Conservation (phyloP, 2,329 filamentous ascomycete species). For the Trichoderma atroviride region DNA sequence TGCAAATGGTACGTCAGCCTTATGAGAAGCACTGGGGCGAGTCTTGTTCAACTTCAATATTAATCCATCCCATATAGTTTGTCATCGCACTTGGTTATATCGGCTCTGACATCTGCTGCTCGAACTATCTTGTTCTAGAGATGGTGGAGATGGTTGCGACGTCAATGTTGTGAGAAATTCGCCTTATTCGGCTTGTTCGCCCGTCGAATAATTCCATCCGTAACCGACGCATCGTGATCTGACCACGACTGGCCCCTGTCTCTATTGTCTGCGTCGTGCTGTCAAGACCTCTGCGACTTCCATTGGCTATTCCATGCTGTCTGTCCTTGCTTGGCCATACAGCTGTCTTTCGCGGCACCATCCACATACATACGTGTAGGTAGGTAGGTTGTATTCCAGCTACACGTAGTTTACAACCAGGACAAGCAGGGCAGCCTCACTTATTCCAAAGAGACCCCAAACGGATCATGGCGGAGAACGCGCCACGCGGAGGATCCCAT, state of each 20-base stretch:
- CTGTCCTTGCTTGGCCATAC: no score
- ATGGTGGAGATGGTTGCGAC: neutral
- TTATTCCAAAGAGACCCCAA: neutral
- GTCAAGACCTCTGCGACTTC: neutral
- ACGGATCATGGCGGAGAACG: neutral
- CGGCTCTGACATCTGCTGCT: neutral
- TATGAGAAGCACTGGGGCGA: neutral
- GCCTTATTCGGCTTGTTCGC: neutral
- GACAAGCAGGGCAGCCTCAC: neutral
- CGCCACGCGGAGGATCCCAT: slow-evolving; percentile 1
- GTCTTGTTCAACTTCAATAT: neutral
- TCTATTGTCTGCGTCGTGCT: neutral
- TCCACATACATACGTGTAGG: neutral
- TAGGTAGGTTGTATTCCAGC: no score
- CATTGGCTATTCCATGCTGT: neutral
- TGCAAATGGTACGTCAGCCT: neutral
- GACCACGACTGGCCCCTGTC: no score
- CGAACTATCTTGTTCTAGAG: neutral
- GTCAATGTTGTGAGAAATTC: neutral
- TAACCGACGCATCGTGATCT: neutral
- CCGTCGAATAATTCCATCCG: neutral
- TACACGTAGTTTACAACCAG: no score
- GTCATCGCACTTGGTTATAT: neutral
- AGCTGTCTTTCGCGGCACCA: neutral
- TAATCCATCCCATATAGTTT: neutral